Base-by-base conservation (phyloP, 768 basidiomycete genomes). In the Pleurotus cornucopiae region DNA sequence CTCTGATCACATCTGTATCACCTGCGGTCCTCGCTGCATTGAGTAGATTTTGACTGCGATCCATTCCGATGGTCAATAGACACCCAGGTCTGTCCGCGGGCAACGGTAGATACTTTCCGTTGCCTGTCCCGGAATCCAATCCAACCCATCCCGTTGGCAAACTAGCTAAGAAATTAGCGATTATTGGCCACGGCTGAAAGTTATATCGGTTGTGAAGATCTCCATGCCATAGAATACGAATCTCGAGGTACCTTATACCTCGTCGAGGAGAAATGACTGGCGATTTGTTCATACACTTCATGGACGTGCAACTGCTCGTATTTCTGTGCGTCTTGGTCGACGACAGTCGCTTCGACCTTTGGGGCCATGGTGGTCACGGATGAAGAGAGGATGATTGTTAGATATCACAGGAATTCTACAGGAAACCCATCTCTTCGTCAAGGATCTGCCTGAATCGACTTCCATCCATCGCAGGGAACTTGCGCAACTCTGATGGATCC, bases 41-140 rank as follows among this genome's bases (percentile, higher is more conserved):
- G n/a, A 97, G 74, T 41, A 98, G 73, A 58, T 88, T 93, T 39
- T 73, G 68, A 65, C 92, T 94, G 63, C 88, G 79, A 71, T 98
- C 94, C 20, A 97, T 73, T 1, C 93, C 94, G 41, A 98, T 76
- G 14, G 89, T 94, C 76, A 85, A 81, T 48, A 86, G 68, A 23
- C 77, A 77, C 1, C 73, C 73, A 4, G 84, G 84, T 13, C 81
- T 76, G 48, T 90, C 84, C 1, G 70, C 60, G 5, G 89, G 88
- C 1, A 91, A 71, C 2, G 90, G 86, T 1, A 98, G 81, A 72
- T 98, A 98, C 78, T 99, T 98, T 45, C 97, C 97, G 62, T 99
- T 99, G 1, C 97, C 97, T 21, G 93, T 93, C 4, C 97, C 97
- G 21, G 92, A 89, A 69, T 99, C 97, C 21, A 99, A 78, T 9